Percentiles rank a stretch among this genome's conserved stretches.
Evolutionary conservation across 148 eudicot genomes (phyloP).

Genomic region (Fallopia convolvulus): DNA sequence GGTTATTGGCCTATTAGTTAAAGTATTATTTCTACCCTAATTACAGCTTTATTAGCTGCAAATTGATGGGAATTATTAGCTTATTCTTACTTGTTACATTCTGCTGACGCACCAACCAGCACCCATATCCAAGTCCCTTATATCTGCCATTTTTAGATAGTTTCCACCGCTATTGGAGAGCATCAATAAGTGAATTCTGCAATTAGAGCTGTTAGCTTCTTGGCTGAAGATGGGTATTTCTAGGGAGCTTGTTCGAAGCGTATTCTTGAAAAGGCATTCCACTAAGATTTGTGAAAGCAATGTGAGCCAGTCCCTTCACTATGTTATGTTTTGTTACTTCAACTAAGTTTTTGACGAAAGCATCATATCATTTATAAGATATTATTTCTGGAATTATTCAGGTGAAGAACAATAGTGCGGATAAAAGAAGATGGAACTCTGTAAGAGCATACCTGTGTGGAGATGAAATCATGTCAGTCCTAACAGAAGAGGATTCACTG

Average conservation of each 20-base stretch:
- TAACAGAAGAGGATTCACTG: slow-evolving; percentile 60
- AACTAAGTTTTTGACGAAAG: neutral
- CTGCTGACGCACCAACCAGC: slow-evolving; percentile 13
- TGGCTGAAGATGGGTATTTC: slow-evolving; percentile 56
- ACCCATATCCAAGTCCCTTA: neutral
- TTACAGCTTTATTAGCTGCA: slow-evolving; percentile 12
- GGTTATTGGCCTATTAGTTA: neutral
- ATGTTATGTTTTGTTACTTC: neutral
- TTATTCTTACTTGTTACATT: slow-evolving; percentile 8
- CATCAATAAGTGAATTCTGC: slow-evolving; percentile 17
- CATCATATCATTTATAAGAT: neutral
- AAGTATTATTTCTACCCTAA: neutral
- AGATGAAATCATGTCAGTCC: slow-evolving; percentile 50
- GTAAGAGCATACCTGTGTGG: slow-evolving; percentile 75
- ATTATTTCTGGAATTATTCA: slow-evolving; percentile 3
- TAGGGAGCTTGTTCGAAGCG: slow-evolving; percentile 69
- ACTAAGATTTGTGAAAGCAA: slow-evolving; percentile 27
- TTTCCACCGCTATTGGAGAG: slow-evolving; percentile 6
- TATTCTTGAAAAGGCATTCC: slow-evolving; percentile 57
- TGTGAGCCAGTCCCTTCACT: slow-evolving; percentile 32
- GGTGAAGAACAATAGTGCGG: slow-evolving; percentile 28
- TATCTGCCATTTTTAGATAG: neutral
- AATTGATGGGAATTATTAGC: slow-evolving; percentile 1
- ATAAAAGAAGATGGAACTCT: slow-evolving; percentile 41
- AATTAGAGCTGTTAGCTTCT: neutral